Conservation (phyloP, 805 yeast species). For the Yamadazyma kitorensis region DNA sequence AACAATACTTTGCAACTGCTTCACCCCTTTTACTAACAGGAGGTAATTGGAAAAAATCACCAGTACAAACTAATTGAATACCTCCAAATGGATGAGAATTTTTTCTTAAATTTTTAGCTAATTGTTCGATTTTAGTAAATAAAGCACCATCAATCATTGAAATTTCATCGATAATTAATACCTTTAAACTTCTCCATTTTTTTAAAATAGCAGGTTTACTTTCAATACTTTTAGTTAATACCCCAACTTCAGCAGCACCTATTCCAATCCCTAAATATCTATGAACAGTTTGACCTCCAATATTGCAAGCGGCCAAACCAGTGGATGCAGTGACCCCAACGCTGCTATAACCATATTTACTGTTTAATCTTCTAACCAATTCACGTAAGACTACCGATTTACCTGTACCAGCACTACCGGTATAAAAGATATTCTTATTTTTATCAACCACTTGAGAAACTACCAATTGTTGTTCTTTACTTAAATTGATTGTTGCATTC, state of each 20-base stretch:
- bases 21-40: constrained; percentile 57
- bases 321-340: constrained; percentile 95
- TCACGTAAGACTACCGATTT: constrained; percentile 67
- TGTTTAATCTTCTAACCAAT: constrained; percentile 53
- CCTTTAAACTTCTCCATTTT: constrained; percentile 68
- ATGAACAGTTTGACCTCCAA: constrained; percentile 88
- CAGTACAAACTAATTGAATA: constrained; percentile 81
- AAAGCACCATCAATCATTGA: constrained; percentile 88
- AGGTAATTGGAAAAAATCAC: constrained; percentile 96
- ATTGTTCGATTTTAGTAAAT: constrained; percentile 67
- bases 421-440: constrained; percentile 60
- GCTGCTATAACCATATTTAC: constrained; percentile 37
- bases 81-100: constrained; percentile 83
- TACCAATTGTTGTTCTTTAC: constrained; percentile 47
- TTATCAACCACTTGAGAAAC: constrained; percentile 50
- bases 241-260: constrained; percentile 51
- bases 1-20: constrained; percentile 55
- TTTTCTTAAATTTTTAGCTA: constrained; percentile 61
- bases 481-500: constrained; percentile 8
- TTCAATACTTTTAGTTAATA: constrained; percentile 47
- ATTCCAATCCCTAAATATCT: constrained; percentile 84
- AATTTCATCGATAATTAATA: constrained; percentile 84
- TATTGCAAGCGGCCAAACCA: constrained; percentile 91
- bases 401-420: constrained; percentile 90
- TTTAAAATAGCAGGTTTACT: constrained; percentile 40